phyloP scores from a whole-genome alignment of 2,329 filamentous ascomycete species.

The Aaosphaeria arxii region DNA sequence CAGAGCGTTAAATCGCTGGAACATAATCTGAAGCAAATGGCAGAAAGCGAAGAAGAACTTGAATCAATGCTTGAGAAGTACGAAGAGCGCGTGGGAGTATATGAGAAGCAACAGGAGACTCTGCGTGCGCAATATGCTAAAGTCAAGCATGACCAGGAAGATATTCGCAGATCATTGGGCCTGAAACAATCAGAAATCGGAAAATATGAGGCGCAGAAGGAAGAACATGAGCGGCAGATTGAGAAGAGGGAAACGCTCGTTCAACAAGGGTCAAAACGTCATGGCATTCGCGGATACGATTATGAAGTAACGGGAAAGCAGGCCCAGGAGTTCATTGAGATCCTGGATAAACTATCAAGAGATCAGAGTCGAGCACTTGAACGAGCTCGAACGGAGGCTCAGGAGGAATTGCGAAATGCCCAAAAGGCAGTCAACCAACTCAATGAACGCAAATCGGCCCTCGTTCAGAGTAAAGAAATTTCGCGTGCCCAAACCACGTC shows the following conservation, averaged over 20 bases:
- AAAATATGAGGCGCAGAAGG: conserved; percentile 79
- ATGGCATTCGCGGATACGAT: conserved; percentile 83
- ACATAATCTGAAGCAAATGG: conserved; percentile 70
- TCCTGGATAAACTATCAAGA: conserved; percentile 68
- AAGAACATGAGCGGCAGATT: conserved; percentile 79
- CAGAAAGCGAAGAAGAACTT: conserved; percentile 75
- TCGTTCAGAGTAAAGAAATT: conserved; percentile 70
- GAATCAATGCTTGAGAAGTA: conserved; percentile 72
- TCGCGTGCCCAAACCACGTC: conserved; percentile 68
- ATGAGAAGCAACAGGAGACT: conserved; percentile 60
- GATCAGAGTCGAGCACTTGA: conserved; percentile 82
- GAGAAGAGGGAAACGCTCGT: conserved; percentile 69
- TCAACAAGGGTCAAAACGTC: conserved; percentile 70
- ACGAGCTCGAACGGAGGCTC: conserved; percentile 67
- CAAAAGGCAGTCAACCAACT: conserved; percentile 70
- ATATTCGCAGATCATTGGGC: conserved; percentile 41
- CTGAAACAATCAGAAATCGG: conserved; percentile 63
- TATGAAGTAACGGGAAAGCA: conserved; percentile 71
- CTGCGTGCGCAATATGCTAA: conserved; percentile 64
- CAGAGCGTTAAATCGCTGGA: conserved; percentile 69
- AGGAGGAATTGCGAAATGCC: conserved; percentile 71
- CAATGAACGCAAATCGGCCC: conserved; percentile 68
- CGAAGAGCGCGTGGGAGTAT: conserved; percentile 67
- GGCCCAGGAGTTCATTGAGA: conserved; percentile 73
- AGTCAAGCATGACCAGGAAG: conserved; percentile 53